Conservation (phyloP, 306 rosid species). For the Alnus glutinosa region DNA sequence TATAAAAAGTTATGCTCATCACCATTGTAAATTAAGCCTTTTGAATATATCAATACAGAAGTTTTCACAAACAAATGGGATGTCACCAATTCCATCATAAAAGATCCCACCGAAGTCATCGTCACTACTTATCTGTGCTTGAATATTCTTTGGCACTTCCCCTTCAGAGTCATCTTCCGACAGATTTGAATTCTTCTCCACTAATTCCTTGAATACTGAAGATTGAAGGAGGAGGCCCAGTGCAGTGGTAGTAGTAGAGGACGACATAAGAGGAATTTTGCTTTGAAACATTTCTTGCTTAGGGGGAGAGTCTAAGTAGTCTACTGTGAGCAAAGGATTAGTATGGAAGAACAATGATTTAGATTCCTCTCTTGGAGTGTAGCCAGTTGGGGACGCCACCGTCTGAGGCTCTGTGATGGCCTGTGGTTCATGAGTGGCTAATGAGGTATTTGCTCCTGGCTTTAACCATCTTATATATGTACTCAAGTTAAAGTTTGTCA, state of each 20-base stretch:
- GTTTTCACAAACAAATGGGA: constrained; percentile 32
- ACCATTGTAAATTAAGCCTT: too few relatives aligned
- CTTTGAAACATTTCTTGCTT: constrained; percentile 31
- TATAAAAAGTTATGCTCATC: too few relatives aligned
- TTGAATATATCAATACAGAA: too few relatives aligned
- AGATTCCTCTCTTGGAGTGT: constrained; percentile 35
- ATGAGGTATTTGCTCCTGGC: constrained; percentile 38
- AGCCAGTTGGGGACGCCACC: constrained; percentile 28
- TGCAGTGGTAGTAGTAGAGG: constrained; percentile 61
- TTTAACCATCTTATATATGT: constrained; percentile 78
- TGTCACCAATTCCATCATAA: constrained; percentile 42
- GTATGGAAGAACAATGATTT: constrained; percentile 32
- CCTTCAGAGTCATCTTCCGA: constrained; percentile 51
- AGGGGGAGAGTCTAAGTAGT: constrained; percentile 37
- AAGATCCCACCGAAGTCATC: constrained; percentile 55
- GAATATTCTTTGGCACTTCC: constrained; percentile 42
- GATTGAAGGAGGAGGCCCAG: constrained; percentile 71
- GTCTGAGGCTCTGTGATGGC: constrained; percentile 27
- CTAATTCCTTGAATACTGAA: constrained; percentile 62
- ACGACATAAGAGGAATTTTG: constrained; percentile 35
- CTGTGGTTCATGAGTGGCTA: constrained; percentile 33
- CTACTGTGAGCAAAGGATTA: constrained; percentile 21
- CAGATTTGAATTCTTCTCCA: constrained; percentile 53
- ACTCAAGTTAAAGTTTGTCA: constrained; percentile 84
- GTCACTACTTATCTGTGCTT: constrained; percentile 30